Percentiles rank a stretch among this genome's conserved stretches.
These are phyloP conservation scores for Lithocarpus polystachyus DNA, from an alignment of 306 rosid genomes.

Conservation along the genomic window DNA sequence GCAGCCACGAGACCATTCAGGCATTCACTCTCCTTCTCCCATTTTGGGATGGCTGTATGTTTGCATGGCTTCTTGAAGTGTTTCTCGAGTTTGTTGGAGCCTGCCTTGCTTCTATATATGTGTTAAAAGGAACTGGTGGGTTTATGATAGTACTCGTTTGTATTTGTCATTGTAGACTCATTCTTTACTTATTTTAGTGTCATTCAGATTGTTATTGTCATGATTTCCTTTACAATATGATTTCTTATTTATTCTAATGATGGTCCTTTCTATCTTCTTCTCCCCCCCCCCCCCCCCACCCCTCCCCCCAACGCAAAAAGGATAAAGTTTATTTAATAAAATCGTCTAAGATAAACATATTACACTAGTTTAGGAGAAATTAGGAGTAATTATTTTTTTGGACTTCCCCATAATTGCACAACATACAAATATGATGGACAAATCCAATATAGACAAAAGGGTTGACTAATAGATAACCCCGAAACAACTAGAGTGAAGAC, in stretches of 20 bases:
- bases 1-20: not conserved
- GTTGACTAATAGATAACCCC: too few relatives aligned
- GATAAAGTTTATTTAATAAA: too few relatives aligned
- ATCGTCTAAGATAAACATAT: too few relatives aligned
- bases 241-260: not conserved
- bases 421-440: too few relatives aligned
- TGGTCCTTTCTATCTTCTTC: not conserved
- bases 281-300: too few relatives aligned
- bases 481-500: too few relatives aligned
- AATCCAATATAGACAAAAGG: too few relatives aligned
- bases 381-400: too few relatives aligned
- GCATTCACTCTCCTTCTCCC: not conserved
- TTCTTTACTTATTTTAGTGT: not conserved
- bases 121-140: not conserved
- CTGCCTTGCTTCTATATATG: not conserved
- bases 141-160: not conserved
- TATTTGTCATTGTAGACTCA: not conserved
- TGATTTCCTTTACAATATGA: not conserved
- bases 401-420: too few relatives aligned
- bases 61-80: not conserved
- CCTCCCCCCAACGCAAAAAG: too few relatives aligned
- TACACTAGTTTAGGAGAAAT: too few relatives aligned
- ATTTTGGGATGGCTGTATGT: not conserved
- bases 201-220: not conserved
- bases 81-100: too few relatives aligned